Conservation (phyloP, 75 land plant species). For the Pinus albicaulis region DNA sequence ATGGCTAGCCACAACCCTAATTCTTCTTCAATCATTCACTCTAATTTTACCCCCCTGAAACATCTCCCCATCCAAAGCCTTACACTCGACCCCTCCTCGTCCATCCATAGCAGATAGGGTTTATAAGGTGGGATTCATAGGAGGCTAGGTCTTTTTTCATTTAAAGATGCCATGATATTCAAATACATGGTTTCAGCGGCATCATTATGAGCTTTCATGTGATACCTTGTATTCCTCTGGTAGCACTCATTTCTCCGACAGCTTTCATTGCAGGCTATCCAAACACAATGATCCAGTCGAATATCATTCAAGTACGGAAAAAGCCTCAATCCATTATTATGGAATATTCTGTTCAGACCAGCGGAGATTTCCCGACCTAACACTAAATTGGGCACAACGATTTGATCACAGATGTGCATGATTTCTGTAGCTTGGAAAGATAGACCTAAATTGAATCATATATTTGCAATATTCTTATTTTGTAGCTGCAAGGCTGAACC, state of each 20-base stretch:
- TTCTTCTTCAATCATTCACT: no score
- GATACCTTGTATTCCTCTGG: not conserved
- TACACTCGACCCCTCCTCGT: no score
- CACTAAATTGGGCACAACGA: not conserved
- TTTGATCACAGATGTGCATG: not conserved
- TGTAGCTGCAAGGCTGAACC: not conserved
- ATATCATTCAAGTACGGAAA: not conserved
- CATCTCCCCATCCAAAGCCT: no score
- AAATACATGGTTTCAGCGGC: not conserved
- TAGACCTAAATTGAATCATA: not conserved
- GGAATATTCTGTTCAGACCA: not conserved
- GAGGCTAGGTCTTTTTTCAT: no score
- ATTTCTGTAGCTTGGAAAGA: not conserved
- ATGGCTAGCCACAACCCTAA: no score
- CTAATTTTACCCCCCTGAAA: no score
- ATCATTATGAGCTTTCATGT: not conserved
- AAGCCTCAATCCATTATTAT: not conserved
- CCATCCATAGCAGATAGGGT: no score
- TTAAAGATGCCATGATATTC: no score
- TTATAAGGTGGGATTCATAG: no score
- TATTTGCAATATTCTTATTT: not conserved
- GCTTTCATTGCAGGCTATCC: not conserved
- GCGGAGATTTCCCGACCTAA: not conserved
- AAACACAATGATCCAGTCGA: not conserved
- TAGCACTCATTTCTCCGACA: not conserved